Base-by-base conservation (phyloP, 2,329 filamentous ascomycete species). In the Phialophora chinensis region DNA sequence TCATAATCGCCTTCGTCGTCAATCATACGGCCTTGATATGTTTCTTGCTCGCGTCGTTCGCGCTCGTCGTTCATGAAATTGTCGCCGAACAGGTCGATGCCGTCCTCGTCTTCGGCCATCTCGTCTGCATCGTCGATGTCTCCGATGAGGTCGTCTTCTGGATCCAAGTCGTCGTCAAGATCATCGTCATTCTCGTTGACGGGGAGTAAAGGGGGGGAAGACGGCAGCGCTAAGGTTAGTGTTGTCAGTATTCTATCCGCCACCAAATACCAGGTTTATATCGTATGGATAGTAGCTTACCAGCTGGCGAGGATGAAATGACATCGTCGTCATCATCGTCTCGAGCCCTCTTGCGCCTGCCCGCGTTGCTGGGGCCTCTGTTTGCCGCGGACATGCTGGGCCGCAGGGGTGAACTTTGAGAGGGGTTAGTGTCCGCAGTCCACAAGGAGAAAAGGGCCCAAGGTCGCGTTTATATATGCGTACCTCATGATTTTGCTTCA, bases 351-450 rank as follows among this genome's bases (percentile, higher is more conserved):
- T 91, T 91, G 67, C 87, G 83, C 68, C 84, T 80, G 71, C 80
- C 84, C 69, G 81, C 73, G 61, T 80, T 80, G 20, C 80, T 79
- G 64, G 85, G 77, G 61, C 92, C 91, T 72, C 92, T 88, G 80
- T 96, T 97, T 74, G 89, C 92, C 71, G 93, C 93, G 67, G 90
- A 88, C 84, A 91, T 90, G 80, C 89, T 92, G 73, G 88, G 85
- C 79, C 90, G 89, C 68, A 96, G 85, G 77, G 93, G 93, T 78
- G 92, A 96, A 83, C 91, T 96, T 42, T 50, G 33, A 20, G 53
- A 27, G 65, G 17, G 38, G 38, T 44, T 35, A 69, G 64, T 47
- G 49, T 38, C 7, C 14, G 1, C 8, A 8, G 11, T 23, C 31
- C 2, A 33, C 38, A 44, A 44, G 17, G 14, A 20, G 38, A 2